Evolutionary conservation across 2,329 filamentous ascomycete genomes (phyloP), one percentile per base, ranked within the genome.

Genomic region (Diaporthe sp.): DNA sequence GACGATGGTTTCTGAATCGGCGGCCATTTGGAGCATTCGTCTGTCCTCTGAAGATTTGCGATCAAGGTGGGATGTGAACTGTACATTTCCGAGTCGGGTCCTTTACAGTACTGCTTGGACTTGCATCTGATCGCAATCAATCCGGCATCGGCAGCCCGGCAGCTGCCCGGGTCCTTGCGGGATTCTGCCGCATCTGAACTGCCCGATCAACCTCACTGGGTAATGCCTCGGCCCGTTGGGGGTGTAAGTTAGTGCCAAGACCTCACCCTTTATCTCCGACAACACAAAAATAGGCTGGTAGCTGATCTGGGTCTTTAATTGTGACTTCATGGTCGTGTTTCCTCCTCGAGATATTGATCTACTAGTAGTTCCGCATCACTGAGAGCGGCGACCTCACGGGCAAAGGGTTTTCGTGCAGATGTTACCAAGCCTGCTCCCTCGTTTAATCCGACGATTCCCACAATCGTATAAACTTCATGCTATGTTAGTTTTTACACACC

Each of bases 1-100:
- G 57, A 86, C 37, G 53, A 19, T n/a, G 62, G 7, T 49, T 15
- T 71, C 51, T 60, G 34, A 8, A 39, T 42, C 61, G 15, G 75
- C 55, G 4, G 75, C 75, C 75, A 76, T 76, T 37, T 46, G 19
- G 28, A 44, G 19, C 12, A 17, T 7, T 34, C 4, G 17, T 10
- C 25, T 31, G 9, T 65, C 8, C 25, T 22, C 25, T 65, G 28
- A 9, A 19, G 31, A 3, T 2, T 15, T 42, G 12, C 3, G 13
- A 39, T 10, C 13, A 37, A 42, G 22, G 34, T n/a, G 37, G 34
- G 6, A 25, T 61, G 34, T 15, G 34, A 22, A 17, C 10, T 57
- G 19, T n/a, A 10, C 37, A 7, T 25, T n/a, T 61, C 17, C 17
- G 57, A 5, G 37, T 42, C 10, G 17, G 7, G 9, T 28, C 51